Evolutionary conservation across 306 rosid species (phyloP), one percentile per base, ranked within the genome.

Genomic region (Quercus wislizeni): DNA sequence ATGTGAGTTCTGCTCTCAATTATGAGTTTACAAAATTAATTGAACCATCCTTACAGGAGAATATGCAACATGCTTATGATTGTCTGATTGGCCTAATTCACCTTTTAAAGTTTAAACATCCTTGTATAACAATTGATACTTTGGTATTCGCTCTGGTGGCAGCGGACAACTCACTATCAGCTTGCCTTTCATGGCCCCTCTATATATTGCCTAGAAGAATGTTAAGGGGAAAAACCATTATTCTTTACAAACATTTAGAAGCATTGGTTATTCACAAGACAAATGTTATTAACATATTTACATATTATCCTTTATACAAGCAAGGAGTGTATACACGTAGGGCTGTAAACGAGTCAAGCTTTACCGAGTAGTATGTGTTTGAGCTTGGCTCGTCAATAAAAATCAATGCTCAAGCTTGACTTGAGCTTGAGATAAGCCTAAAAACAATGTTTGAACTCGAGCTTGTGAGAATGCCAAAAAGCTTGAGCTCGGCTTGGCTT

Each of bases 141-240:
- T 92, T n/a, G 97, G 92, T 73, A 92, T 80, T 71, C 84, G 74
- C 57, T 92, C 94, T 0, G 90, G 83, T 0, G 97, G 94, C 73
- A 90, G 82, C 1, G 93, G 98, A 71, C 92, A 90, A 73, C 30
- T 76, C 73, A 92, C 98, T 64, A 94, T 94, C 35, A 92, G 88
- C 88, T 94, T 94, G 58, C 98, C 98, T 46, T 90, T 92, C 96
- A 92, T 92, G 5, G 96, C 96, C 79, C 97, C 97, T 79, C 96
- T 89, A 75, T 85, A 90, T 81, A 90, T 89, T 75, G 96, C 92
- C 94, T 92, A 89, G 70, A 83, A 33, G 11, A 77, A 68, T 64
- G 77, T 9, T 10, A 46, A 46, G 14, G 13, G 13, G 61, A 78
- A 27, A 76, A 75, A 75, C n/a, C 55, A 28, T 69, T 69, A 81